phyloP scores from a whole-genome alignment of 2,329 filamentous ascomycete species.

The Thyridium curvatum region DNA sequence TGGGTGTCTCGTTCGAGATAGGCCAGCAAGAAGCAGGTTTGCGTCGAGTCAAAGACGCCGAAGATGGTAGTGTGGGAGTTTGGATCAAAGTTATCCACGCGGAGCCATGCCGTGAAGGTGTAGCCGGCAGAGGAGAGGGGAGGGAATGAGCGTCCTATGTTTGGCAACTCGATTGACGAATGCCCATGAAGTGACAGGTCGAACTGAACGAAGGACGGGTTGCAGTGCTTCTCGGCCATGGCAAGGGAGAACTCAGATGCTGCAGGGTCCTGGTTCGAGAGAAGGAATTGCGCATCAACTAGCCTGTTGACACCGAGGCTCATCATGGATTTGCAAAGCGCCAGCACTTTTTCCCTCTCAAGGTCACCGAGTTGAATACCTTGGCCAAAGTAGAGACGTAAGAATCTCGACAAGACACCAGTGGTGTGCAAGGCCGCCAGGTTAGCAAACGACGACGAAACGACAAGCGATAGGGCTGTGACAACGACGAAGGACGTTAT shows the following conservation, averaged over 20 bases:
- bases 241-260: conserved; percentile 66
- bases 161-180: conserved; percentile 83
- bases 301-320: conserved; percentile 70
- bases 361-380: conserved; percentile 42
- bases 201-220: conserved; percentile 86
- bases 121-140: conserved; percentile 77
- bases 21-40: conserved; percentile 88
- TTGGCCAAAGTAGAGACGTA: conserved; percentile 53
- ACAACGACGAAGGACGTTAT: conserved; percentile 57
- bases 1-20: conserved; percentile 91
- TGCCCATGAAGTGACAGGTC: conserved; percentile 84
- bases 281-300: conserved; percentile 75
- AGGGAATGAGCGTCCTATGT: conserved; percentile 79
- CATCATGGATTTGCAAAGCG: conserved; percentile 65
- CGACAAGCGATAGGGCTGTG: conserved; percentile 52
- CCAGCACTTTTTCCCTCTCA: conserved; percentile 55
- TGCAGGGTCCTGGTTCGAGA: conserved; percentile 43
- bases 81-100: conserved; percentile 79
- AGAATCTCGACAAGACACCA: conserved; percentile 60
- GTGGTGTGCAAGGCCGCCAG: conserved; percentile 65
- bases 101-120: conserved; percentile 83
- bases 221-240: conserved; percentile 67
- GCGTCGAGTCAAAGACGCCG: conserved; percentile 84
- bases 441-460: conserved; percentile 61
- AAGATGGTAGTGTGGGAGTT: conserved; percentile 90